Conservation (phyloP, 208 protist species). For the Wallacemonas rigidus region DNA sequence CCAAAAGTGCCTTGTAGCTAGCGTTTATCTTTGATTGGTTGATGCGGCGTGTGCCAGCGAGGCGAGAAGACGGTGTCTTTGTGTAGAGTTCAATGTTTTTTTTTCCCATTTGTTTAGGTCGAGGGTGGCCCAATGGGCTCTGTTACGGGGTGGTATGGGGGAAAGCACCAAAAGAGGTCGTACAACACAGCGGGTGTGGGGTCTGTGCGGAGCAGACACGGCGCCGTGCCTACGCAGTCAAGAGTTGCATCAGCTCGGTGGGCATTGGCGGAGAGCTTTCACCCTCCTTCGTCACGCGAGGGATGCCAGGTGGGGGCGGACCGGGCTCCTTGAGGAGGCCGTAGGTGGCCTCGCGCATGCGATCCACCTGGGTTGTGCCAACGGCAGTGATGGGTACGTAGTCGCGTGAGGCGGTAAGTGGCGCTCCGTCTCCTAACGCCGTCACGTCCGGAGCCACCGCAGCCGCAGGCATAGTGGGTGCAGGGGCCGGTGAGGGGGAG, state of each 20-base stretch:
- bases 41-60: too few species aligned
- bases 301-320: conserved; percentile 47
- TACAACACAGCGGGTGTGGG: neutral
- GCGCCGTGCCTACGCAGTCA: conserved; percentile 41
- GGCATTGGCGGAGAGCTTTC: conserved; percentile 67
- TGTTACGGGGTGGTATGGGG: too few species aligned
- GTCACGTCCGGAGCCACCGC: conserved; percentile 2
- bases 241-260: conserved; percentile 74
- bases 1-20: too few species aligned
- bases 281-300: conserved; percentile 72
- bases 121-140: too few species aligned
- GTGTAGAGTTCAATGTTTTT: too few species aligned
- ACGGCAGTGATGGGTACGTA: conserved; percentile 70
- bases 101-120: too few species aligned
- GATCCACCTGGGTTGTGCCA: conserved; percentile 55
- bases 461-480: conserved; percentile 8
- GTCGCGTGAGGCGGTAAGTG: conserved; percentile 32
- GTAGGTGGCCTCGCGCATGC: conserved; percentile 56
- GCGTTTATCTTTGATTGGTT: too few species aligned
- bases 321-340: conserved; percentile 81
- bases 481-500: conserved; percentile 4
- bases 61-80: too few species aligned
- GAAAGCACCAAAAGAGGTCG: neutral
- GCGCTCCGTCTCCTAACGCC: neutral
- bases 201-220: neutral